phyloP scores from a whole-genome alignment of 1,284 basidiomycete genomes.

The Leccinum subrobustum region DNA sequence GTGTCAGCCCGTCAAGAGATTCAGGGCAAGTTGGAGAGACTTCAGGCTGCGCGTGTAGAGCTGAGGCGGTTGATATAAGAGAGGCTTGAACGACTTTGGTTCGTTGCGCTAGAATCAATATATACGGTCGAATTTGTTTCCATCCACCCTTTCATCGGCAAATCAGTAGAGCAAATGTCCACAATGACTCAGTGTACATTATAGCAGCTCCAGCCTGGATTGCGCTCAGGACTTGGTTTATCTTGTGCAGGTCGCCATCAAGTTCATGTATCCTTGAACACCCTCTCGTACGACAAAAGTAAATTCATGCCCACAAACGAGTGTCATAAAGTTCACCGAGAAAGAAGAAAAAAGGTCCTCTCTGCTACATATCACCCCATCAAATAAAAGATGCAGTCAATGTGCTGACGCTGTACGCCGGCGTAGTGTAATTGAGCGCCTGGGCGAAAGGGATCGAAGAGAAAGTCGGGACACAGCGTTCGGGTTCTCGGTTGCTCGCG shows the following conservation, averaged over 20 bases:
- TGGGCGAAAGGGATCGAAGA: conserved; percentile 46
- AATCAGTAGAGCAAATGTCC: not conserved
- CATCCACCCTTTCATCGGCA: not conserved
- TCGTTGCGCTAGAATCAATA: not conserved
- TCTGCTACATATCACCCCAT: not conserved
- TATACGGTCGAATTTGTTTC: not conserved
- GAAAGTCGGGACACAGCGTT: conserved; percentile 46
- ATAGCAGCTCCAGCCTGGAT: not conserved
- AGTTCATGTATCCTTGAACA: not conserved
- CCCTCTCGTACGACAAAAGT: not conserved
- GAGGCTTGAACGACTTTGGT: not conserved
- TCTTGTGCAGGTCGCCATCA: not conserved
- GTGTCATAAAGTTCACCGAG: not conserved
- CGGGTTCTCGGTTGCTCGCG: conserved; percentile 53
- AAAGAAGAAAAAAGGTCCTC: not conserved
- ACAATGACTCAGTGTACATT: not conserved
- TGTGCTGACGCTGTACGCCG: conserved; percentile 57
- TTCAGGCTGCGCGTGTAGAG: conserved; percentile 51
- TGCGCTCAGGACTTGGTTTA: not conserved
- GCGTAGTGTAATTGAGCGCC: conserved; percentile 54
- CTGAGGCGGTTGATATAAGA: conserved; percentile 31
- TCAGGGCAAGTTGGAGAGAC: conserved; percentile 49
- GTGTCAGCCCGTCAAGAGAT: conserved; percentile 49
- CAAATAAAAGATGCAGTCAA: conserved; percentile 25
- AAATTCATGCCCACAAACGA: not conserved